A percentile compares a stretch with the other conserved stretches of the same genome.
Conservation (phyloP, 108 stramenopile genomes). For the Pelagomonas calceolata region DNA sequence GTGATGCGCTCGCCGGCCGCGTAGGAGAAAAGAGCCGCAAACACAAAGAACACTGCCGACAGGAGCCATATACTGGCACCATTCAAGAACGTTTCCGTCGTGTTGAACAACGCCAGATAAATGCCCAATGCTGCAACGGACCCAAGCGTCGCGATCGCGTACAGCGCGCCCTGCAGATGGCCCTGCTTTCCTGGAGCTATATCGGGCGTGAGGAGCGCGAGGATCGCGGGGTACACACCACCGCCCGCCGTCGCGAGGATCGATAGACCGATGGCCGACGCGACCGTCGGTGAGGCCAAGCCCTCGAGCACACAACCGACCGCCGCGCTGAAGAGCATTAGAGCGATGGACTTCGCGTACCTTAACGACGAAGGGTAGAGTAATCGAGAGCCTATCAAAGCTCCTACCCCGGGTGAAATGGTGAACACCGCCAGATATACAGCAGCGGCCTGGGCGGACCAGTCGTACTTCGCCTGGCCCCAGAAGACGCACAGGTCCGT, state of each 20-base stretch:
- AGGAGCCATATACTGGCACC: too few relatives aligned
- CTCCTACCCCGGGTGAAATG: neutral
- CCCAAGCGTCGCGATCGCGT: neutral
- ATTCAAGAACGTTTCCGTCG: too few relatives aligned
- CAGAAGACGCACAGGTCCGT: neutral
- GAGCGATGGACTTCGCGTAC: neutral
- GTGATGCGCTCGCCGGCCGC: too few relatives aligned
- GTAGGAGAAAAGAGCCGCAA: too few relatives aligned
- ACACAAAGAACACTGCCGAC: too few relatives aligned
- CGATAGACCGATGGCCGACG: neutral
- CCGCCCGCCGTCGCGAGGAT: neutral
- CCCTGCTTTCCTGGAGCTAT: neutral
- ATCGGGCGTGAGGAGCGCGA: neutral
- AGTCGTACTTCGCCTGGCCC: neutral
- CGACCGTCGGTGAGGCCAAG: too few relatives aligned
- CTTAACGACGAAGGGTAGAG: neutral
- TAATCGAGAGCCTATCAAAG: neutral
- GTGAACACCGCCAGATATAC: neutral
- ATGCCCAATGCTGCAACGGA: neutral
- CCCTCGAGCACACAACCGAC: neutral
- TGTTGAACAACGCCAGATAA: neutral
- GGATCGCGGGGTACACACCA: neutral
- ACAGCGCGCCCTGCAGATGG: neutral
- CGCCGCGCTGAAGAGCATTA: neutral
- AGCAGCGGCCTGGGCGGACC: neutral